Conservation (phyloP, 2,329 filamentous ascomycete genomes). For the Sarocladium kiliense region DNA sequence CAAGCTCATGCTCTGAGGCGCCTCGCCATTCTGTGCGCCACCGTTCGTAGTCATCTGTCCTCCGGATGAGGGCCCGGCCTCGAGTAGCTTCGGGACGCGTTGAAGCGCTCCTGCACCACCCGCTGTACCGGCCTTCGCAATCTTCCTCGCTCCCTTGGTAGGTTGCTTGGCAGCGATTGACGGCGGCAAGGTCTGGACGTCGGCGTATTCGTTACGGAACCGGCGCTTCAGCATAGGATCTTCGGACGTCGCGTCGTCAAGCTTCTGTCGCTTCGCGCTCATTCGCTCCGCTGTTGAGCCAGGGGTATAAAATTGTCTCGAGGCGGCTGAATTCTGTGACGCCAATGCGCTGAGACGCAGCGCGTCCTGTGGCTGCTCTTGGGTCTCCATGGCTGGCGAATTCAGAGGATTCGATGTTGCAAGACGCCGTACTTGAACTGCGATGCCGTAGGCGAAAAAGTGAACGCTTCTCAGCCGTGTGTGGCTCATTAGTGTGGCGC, state of each 20-base stretch:
- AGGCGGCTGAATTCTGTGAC: conserved; percentile 27
- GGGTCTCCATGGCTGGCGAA: conserved; percentile 26
- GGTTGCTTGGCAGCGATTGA: conserved; percentile 76
- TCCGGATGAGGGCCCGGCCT: conserved; percentile 19
- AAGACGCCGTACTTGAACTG: conserved; percentile 17
- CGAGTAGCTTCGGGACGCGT: conserved; percentile 32
- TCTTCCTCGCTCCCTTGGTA: conserved; percentile 30
- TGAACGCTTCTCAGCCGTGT: conserved; percentile 17
- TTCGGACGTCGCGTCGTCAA: conserved; percentile 25
- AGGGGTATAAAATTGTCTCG: conserved; percentile 26
- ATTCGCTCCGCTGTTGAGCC: conserved; percentile 6
- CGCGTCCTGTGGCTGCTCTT: conserved; percentile 25
- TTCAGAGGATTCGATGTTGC: conserved; percentile 12
- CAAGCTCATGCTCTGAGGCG: conserved; percentile 25
- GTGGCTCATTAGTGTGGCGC: conserved; percentile 20
- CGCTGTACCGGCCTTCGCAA: conserved; percentile 44
- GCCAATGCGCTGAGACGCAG: conserved; percentile 28
- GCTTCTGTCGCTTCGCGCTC: conserved; percentile 31
- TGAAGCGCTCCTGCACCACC: conserved; percentile 8
- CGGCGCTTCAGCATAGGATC: conserved; percentile 37
- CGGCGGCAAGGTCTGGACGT: conserved; percentile 71
- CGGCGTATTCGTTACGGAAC: conserved; percentile 69
- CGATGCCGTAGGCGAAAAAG: conserved; percentile 8
- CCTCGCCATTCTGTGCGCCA: conserved; percentile 7
- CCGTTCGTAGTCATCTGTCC: conserved; percentile 13